Percentiles rank a stretch among this genome's conserved stretches.
Conservation (phyloP, 176 grass and related monocot genomes). For the Oryza rufipogon region DNA sequence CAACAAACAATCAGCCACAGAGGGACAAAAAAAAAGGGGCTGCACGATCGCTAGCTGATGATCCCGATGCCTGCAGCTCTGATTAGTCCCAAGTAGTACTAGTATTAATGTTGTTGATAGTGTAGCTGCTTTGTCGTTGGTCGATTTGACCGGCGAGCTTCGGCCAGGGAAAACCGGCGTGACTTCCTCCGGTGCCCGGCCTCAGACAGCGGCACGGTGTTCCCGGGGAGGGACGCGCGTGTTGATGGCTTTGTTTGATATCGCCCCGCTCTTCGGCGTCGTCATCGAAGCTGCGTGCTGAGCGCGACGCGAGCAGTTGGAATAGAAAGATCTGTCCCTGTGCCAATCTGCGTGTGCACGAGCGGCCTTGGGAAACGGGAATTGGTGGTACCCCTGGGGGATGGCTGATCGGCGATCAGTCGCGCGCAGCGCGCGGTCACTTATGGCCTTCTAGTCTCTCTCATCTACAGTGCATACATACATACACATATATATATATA, state of each 20-base stretch:
- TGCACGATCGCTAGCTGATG: neutral
- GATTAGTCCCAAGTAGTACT: neutral
- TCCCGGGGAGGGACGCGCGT: conserved; percentile 13
- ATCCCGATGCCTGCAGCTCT: conserved; percentile 31
- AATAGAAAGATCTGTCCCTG: conserved; percentile 37
- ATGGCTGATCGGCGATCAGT: too few species aligned
- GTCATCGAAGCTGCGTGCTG: neutral
- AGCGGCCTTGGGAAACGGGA: conserved; percentile 37
- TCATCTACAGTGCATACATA: too few species aligned
- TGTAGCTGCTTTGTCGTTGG: neutral
- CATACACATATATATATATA: too few species aligned
- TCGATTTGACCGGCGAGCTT: conserved; percentile 49
- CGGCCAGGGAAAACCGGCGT: conserved; percentile 54
- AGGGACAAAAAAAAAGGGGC: neutral
- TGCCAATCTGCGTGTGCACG: conserved; percentile 23
- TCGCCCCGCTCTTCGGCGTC: neutral
- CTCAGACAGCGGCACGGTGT: conserved; percentile 26
- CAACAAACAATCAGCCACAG: neutral
- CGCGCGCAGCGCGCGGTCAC: too few species aligned
- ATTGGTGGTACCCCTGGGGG: neutral
- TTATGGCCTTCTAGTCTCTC: too few species aligned
- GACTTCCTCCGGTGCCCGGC: conserved; percentile 33
- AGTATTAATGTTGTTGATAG: neutral
- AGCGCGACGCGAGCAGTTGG: conserved; percentile 11
- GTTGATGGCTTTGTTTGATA: conserved; percentile 4